phyloP scores from a whole-genome alignment of 2,329 filamentous ascomycete genomes.

The Tolypocladium tropicale region DNA sequence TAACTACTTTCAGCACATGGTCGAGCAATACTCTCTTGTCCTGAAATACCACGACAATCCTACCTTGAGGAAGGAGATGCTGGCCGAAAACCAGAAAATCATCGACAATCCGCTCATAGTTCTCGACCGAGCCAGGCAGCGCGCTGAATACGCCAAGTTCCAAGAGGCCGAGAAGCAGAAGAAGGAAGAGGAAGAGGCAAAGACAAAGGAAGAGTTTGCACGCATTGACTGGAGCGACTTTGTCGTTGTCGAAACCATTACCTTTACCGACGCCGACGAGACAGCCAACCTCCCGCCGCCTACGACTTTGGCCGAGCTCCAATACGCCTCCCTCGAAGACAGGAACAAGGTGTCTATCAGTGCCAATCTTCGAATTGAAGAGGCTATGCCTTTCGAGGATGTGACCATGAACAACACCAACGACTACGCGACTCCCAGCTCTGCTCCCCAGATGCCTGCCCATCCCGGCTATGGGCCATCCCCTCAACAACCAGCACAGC shows the following conservation, averaged over 20 bases:
- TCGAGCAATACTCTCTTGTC: conserved; percentile 87
- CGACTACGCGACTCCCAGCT: neutral
- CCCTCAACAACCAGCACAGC: conserved; percentile 21
- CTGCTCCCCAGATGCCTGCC: conserved; percentile 22
- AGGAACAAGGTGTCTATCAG: conserved; percentile 84
- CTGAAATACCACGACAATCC: conserved; percentile 57
- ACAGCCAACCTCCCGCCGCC: conserved; percentile 78
- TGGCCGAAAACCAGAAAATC: conserved; percentile 64
- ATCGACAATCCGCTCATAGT: conserved; percentile 71
- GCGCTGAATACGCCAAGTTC: conserved; percentile 78
- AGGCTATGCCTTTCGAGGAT: conserved; percentile 78
- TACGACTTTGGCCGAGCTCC: conserved; percentile 79
- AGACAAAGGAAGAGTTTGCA: conserved; percentile 64
- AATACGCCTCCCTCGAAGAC: conserved; percentile 90
- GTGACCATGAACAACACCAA: conserved; percentile 34
- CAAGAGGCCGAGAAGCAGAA: conserved; percentile 78
- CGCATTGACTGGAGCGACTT: conserved; percentile 99
- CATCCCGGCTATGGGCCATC: conserved; percentile 32
- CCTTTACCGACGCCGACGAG: conserved; percentile 85
- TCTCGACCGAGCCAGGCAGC: conserved; percentile 68
- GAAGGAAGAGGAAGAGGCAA: conserved; percentile 78
- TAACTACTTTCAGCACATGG: conserved; percentile 85
- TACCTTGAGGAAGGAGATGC: conserved; percentile 60
- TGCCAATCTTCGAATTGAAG: conserved; percentile 78
- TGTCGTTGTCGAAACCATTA: conserved; percentile 86